Percentiles rank a stretch among this genome's conserved stretches.
Evolutionary conservation across 2,329 filamentous ascomycete species (phyloP).

Genomic region (Davidsoniella australis): DNA sequence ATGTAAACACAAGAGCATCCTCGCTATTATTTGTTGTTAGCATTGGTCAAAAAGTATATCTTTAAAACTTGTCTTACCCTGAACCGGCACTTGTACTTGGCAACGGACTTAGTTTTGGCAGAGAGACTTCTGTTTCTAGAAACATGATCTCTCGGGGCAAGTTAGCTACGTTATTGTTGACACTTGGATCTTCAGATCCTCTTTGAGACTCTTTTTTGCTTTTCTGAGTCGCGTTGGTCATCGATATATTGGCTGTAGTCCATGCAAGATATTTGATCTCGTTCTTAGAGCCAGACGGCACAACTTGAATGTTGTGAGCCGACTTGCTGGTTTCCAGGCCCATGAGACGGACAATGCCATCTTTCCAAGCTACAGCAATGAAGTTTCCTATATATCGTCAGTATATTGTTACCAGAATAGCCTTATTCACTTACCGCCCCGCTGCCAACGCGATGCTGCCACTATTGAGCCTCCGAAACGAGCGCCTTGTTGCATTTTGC

Average conservation of each 20-base stretch:
- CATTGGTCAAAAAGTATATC: background rate
- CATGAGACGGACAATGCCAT: conserved; percentile 60
- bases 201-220: background rate
- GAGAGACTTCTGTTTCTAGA: conserved; percentile 56
- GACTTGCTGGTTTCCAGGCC: conserved; percentile 68
- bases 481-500: conserved; percentile 31
- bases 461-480: conserved; percentile 25
- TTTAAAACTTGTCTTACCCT: conserved; percentile 30
- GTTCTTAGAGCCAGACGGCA: conserved; percentile 18
- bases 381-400: conserved; percentile 36
- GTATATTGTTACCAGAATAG: background rate
- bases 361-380: conserved; percentile 69
- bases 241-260: conserved; percentile 7
- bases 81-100: conserved; percentile 42
- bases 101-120: conserved; percentile 61
- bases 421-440: conserved; percentile 39
- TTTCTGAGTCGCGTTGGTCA: background rate
- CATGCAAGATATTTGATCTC: conserved; percentile 9
- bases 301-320: conserved; percentile 50
- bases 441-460: conserved; percentile 42
- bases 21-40: conserved; percentile 20
- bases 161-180: conserved; percentile 22
- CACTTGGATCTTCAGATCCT: conserved; percentile 12
- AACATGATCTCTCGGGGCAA: conserved; percentile 58
- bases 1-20: conserved; percentile 49